Percentiles rank a stretch among this genome's conserved stretches.
Conservation (phyloP, 1,284 basidiomycete genomes). For the Ustanciosporium gigantosporum region DNA sequence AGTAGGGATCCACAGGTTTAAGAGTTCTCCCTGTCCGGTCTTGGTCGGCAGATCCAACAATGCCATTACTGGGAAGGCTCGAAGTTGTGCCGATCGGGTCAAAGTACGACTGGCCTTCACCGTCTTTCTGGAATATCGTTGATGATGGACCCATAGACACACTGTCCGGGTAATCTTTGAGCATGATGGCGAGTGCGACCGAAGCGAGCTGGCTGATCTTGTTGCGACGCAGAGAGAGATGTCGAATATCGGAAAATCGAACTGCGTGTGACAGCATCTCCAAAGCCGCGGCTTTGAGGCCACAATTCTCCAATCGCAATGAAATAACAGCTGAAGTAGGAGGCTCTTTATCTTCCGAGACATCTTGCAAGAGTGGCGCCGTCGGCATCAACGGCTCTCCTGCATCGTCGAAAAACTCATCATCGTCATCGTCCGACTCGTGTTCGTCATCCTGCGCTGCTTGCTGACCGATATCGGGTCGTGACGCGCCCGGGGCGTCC, state of each 20-base stretch:
- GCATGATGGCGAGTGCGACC: constrained; percentile 40
- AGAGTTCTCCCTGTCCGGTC: constrained; percentile 13
- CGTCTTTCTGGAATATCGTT: neutral
- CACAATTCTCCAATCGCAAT: constrained; percentile 55
- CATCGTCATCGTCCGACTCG: constrained; percentile 29
- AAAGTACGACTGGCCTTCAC: constrained; percentile 20
- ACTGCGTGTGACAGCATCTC: constrained; percentile 51
- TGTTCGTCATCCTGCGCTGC: constrained; percentile 9
- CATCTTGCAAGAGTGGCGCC: constrained; percentile 43
- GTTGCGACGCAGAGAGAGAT: constrained; percentile 55
- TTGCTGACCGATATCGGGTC: neutral
- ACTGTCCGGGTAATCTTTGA: constrained; percentile 49
- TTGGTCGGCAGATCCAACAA: neutral
- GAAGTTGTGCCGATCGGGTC: constrained; percentile 2
- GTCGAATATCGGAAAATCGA: constrained; percentile 51
- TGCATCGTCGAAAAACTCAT: constrained; percentile 50
- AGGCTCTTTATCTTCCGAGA: constrained; percentile 26
- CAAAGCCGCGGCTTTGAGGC: constrained; percentile 42
- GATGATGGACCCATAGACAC: constrained; percentile 2
- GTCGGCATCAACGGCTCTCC: constrained; percentile 51
- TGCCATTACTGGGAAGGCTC: neutral
- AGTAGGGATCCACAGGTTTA: constrained; percentile 3
- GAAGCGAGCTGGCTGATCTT: constrained; percentile 37
- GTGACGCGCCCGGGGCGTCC: neutral
- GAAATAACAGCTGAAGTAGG: constrained; percentile 43